phyloP scores from a whole-genome alignment of 441 rosid genomes.

The Viola pubescens region DNA sequence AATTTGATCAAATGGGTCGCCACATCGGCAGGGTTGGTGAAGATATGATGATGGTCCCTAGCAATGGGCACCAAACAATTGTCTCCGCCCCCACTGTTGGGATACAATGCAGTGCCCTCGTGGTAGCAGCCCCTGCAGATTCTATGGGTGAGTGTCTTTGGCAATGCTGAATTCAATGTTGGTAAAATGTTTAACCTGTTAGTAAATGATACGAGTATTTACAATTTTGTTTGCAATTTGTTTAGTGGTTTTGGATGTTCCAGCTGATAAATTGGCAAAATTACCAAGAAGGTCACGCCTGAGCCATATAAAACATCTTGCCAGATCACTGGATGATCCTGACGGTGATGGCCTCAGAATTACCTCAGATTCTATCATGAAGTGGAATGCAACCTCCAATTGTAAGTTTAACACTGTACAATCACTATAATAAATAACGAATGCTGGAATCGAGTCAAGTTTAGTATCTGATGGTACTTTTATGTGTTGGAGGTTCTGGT shows the following conservation, averaged over 20 bases:
- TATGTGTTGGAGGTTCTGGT: conserved; percentile 4
- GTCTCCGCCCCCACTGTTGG: conserved; percentile 19
- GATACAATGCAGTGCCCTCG: neutral
- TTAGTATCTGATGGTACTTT: neutral
- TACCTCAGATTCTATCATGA: conserved; percentile 22
- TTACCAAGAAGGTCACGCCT: conserved; percentile 50
- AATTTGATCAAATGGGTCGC: conserved; percentile 20
- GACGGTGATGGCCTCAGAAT: conserved; percentile 16
- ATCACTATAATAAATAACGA: neutral
- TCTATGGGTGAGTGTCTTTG: conserved; percentile 7
- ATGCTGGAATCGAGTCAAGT: neutral
- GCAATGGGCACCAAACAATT: conserved; percentile 18
- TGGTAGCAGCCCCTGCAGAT: conserved; percentile 2
- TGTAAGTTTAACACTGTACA: conserved; percentile 33
- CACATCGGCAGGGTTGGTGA: conserved; percentile 5
- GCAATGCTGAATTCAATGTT: neutral
- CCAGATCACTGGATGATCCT: conserved; percentile 46
- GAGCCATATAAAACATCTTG: conserved; percentile 66
- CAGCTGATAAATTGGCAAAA: conserved; percentile 37
- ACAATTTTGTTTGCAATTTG: neutral
- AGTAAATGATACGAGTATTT: neutral
- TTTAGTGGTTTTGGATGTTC: conserved; percentile 50
- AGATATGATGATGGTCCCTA: conserved; percentile 16
- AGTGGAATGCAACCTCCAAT: conserved; percentile 27
- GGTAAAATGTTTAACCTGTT: neutral